These are phyloP conservation scores for Rhizophagus clarus DNA, from an alignment of 192 early-diverging fungal species.

Conservation along the genomic window DNA sequence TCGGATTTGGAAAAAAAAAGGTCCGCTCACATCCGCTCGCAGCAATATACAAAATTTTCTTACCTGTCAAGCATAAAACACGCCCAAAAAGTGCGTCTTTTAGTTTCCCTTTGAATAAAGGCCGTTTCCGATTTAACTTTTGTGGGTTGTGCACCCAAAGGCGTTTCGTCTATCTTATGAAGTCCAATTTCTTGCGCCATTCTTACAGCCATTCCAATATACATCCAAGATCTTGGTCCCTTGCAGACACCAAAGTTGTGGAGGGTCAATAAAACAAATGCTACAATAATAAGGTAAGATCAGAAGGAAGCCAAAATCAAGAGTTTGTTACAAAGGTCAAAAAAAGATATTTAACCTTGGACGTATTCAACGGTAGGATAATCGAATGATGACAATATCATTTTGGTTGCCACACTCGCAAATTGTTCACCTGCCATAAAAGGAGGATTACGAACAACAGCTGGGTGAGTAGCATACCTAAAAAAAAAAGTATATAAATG, in stretches of 20 bases:
- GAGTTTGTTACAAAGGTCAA: not conserved
- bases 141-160: not conserved
- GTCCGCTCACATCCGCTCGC: too few species aligned
- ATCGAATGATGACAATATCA: constrained; percentile 48
- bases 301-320: not conserved
- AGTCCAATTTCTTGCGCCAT: constrained; percentile 58
- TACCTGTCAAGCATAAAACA: constrained; percentile 49
- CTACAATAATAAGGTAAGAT: not conserved
- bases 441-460: constrained; percentile 48
- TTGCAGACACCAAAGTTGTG: constrained; percentile 53
- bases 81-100: constrained; percentile 56
- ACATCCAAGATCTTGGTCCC: constrained; percentile 62
- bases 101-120: constrained; percentile 52
- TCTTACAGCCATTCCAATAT: constrained; percentile 52
- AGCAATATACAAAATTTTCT: not conserved
- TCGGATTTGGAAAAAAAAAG: too few species aligned
- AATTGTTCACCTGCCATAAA: constrained; percentile 55
- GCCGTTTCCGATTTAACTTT: constrained; percentile 30
- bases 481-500: not conserved
- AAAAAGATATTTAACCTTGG: constrained; percentile 35
- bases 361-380: constrained; percentile 48
- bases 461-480: constrained; percentile 51
- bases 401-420: constrained; percentile 45
- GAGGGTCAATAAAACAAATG: constrained; percentile 48
- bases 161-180: constrained; percentile 40